Percentiles rank a stretch among this genome's conserved stretches.
Conservation (phyloP, 768 basidiomycete genomes). For the Suillus americanus region DNA sequence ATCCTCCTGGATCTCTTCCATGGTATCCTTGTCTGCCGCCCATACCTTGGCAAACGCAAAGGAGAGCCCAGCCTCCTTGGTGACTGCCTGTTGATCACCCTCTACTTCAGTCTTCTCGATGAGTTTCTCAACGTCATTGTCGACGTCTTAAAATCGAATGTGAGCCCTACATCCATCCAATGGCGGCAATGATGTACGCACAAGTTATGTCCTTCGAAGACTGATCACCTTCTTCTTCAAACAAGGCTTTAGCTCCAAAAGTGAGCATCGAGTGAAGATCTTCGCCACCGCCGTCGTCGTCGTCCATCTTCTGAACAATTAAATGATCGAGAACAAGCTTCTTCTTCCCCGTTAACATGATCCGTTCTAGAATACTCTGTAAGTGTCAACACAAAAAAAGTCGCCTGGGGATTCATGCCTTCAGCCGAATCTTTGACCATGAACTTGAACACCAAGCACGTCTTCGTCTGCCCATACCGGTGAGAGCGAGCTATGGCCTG, state of each 20-base stretch:
- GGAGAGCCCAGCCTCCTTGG: conserved; percentile 51
- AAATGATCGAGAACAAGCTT: conserved; percentile 93
- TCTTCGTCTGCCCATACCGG: conserved; percentile 93
- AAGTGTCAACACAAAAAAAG: not conserved
- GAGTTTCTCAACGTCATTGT: conserved; percentile 80
- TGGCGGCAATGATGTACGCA: conserved; percentile 31
- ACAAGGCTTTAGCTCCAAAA: conserved; percentile 84
- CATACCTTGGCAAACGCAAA: conserved; percentile 94
- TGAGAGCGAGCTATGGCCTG: conserved; percentile 95
- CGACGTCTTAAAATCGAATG: conserved; percentile 52
- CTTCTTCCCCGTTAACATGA: conserved; percentile 91
- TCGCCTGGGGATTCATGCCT: conserved; percentile 43
- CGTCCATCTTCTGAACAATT: conserved; percentile 95
- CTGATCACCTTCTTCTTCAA: conserved; percentile 59
- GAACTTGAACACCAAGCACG: conserved; percentile 91
- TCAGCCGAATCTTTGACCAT: conserved; percentile 95
- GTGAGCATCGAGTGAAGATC: conserved; percentile 89
- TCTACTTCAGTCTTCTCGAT: conserved; percentile 85
- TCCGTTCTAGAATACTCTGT: conserved; percentile 63
- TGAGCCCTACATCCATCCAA: not conserved
- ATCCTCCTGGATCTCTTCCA: conserved; percentile 67
- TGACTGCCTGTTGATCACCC: conserved; percentile 50
- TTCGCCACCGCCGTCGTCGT: conserved; percentile 69
- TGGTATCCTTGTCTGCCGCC: conserved; percentile 71
- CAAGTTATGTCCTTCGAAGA: conserved; percentile 68